These are phyloP conservation scores for Solanum tacnaense DNA, from an alignment of 257 asterid species.

Conservation along the genomic window DNA sequence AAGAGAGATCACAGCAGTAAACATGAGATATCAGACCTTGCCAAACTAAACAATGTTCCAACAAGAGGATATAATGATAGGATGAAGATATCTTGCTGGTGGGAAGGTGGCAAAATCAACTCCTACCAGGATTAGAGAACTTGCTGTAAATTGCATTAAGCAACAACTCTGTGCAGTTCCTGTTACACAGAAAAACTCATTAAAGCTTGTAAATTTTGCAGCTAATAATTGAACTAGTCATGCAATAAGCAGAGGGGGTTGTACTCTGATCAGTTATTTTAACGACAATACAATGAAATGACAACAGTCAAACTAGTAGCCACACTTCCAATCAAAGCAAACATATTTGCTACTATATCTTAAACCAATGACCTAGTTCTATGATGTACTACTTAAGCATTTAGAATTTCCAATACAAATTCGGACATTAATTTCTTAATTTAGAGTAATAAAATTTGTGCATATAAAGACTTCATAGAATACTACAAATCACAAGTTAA, in stretches of 20 bases:
- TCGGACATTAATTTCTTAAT: background rate
- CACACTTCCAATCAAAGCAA: background rate
- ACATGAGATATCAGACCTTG: background rate
- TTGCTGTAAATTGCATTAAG: conserved; percentile 15
- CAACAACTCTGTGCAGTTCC: conserved; percentile 40
- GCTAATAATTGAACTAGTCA: background rate
- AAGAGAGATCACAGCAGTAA: background rate
- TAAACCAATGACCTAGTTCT: background rate
- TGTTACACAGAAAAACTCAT: background rate
- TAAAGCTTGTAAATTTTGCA: background rate
- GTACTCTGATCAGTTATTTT: background rate
- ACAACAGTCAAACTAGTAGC: background rate
- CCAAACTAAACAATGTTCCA: background rate
- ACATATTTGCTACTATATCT: background rate
- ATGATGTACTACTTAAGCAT: background rate
- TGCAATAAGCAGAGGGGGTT: background rate
- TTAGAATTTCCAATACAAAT: background rate
- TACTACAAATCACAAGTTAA: background rate
- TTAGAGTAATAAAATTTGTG: background rate
- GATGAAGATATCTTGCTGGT: conserved; percentile 34
- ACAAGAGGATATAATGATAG: background rate
- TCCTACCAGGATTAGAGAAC: conserved; percentile 39
- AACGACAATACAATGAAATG: background rate
- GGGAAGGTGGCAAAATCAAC: conserved; percentile 56
- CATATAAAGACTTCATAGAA: background rate